Evolutionary conservation across 164 flowering plant genomes (phyloP).

Genomic region (Kalanchoe fedtschenkoi): DNA sequence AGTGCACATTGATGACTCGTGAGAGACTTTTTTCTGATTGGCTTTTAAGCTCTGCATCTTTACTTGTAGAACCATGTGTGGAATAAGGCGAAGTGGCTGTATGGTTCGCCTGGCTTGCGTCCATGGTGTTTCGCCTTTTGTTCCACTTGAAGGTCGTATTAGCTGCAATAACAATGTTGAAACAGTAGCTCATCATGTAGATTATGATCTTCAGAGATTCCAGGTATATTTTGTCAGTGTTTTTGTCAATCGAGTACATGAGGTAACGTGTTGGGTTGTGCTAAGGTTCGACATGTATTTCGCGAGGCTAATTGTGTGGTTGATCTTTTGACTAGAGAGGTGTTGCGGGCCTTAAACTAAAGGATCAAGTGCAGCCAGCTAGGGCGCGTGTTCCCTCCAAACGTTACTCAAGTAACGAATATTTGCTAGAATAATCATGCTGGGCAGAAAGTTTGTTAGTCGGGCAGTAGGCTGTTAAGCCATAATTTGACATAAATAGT

Average conservation of each 20-base stretch:
- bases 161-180: slow-evolving; percentile 30
- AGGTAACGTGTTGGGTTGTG: slow-evolving; percentile 37
- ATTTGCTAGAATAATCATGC: too few relatives aligned
- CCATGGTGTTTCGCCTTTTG: slow-evolving; percentile 39
- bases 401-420: too few relatives aligned
- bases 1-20: slow-evolving; percentile 45
- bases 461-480: too few relatives aligned
- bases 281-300: too few relatives aligned
- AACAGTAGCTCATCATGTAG: slow-evolving; percentile 32
- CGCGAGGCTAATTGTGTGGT: too few relatives aligned
- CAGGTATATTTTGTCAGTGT: slow-evolving; percentile 29
- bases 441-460: too few relatives aligned
- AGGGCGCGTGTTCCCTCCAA: too few relatives aligned
- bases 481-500: too few relatives aligned
- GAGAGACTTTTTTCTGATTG: slow-evolving; percentile 42
- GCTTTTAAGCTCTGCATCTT: slow-evolving; percentile 52
- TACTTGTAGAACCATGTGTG: slow-evolving; percentile 21
- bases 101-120: slow-evolving; percentile 29
- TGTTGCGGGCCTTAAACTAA: too few relatives aligned
- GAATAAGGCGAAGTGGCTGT: slow-evolving; percentile 25
- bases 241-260: slow-evolving; percentile 64
- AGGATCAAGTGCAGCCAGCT: too few relatives aligned
- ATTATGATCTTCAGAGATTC: slow-evolving; percentile 19
- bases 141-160: slow-evolving; percentile 44
- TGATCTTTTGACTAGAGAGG: too few relatives aligned